Conservation (phyloP, 2,329 filamentous ascomycete genomes). For the Hyphodiscus sp. region DNA sequence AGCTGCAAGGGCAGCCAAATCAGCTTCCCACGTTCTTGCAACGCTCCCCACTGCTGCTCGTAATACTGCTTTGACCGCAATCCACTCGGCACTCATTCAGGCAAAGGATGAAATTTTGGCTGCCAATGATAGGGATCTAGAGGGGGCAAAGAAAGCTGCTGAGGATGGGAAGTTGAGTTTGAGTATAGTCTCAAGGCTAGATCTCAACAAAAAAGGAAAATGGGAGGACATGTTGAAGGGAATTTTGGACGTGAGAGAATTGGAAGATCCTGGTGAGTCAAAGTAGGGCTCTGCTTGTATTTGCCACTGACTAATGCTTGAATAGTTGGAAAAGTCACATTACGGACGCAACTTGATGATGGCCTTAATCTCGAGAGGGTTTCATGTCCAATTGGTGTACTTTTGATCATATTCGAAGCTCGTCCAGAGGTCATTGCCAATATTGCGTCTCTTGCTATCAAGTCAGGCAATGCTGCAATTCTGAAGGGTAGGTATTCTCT, state of each 20-base stretch:
- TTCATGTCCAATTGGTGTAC: constrained; percentile 91
- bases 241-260: constrained; percentile 76
- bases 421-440: constrained; percentile 98
- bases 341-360: constrained; percentile 81
- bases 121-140: constrained; percentile 80
- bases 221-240: constrained; percentile 98
- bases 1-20: constrained; percentile 70
- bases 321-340: constrained; percentile 73
- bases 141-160: constrained; percentile 65
- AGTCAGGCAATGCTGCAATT: constrained; percentile 95
- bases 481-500: constrained; percentile 62
- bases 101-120: constrained; percentile 71
- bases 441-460: constrained; percentile 90
- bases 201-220: constrained; percentile 80
- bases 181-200: constrained; percentile 81
- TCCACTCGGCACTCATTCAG: constrained; percentile 68
- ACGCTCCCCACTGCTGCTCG: constrained; percentile 69
- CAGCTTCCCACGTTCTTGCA: constrained; percentile 76
- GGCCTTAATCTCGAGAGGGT: constrained; percentile 79
- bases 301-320: constrained; percentile 1
- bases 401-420: constrained; percentile 97
- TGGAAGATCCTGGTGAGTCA: constrained; percentile 72
- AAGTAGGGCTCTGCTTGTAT: background rate
- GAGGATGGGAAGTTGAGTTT: constrained; percentile 67
- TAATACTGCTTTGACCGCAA: constrained; percentile 77